Base-by-base conservation (phyloP, 2,329 filamentous ascomycete species). In the Alternaria rosae region DNA sequence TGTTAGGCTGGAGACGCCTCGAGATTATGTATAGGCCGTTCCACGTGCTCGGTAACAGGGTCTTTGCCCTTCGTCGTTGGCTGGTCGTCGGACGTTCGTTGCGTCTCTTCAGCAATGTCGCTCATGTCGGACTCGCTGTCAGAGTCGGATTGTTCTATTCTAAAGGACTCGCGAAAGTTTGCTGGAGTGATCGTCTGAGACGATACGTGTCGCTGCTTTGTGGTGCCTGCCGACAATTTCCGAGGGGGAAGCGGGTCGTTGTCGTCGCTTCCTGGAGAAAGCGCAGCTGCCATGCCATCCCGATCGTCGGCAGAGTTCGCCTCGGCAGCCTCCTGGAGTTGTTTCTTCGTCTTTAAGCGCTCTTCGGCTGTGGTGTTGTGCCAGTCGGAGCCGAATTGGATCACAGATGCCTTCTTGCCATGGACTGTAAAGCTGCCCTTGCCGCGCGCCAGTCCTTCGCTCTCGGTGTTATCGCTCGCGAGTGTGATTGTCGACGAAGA, bases 341-440 rank as follows among this genome's bases (percentile, higher is more conserved):
- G 76, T 53, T 78, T 79, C 51, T 77, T 74, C 10, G 75, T 71
- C 70, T 79, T 80, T 21, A 81, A 59, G 26, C 78, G 66, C 66
- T 80, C 78, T 54, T 80, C 79, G 21, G 78, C 76, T 10, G 78
- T 72, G 15, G 74, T 75, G 54, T 87, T 90, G 72, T 94, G 90
- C 82, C 97, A 89, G 70, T 97, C 94, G n/a, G 90, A 89, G 9
- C 94, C 93, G 76, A 99, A 96, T n/a, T 92, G 96, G 69, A 99
- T 92, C 58, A 99, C 92, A 1, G 93, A 97, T 3, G 95, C 95
- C 80, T 99, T 98, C 83, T 98, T 99, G 63, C 95, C 94, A 74
- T 99, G 95, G 5, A 99, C 90, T 5, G 95, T 97, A 78, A 99
- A 99, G 71, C 92, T 97, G 6, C 93, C 93, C 12, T 92, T 88